These are phyloP conservation scores for Conticribra guillardii DNA, from an alignment of 108 stramenopile genomes.

Conservation along the genomic window DNA sequence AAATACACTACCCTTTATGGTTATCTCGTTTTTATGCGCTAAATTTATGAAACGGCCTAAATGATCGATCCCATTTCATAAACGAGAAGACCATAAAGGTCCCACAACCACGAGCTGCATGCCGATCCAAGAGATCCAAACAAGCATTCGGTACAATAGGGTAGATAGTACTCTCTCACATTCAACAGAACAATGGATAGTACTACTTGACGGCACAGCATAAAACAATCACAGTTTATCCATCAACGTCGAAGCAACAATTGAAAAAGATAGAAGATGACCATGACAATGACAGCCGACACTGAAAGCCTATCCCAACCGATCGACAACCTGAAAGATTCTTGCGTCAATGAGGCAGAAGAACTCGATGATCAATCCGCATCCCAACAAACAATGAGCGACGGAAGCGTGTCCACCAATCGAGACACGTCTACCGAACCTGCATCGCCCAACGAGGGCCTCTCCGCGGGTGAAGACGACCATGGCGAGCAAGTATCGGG, in stretches of 20 bases:
- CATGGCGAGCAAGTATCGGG: not conserved
- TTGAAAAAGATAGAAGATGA: not conserved
- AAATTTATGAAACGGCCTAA: too few relatives aligned
- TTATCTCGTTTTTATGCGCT: too few relatives aligned
- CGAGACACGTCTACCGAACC: constrained; percentile 3
- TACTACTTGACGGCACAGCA: too few relatives aligned
- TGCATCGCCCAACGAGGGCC: not conserved
- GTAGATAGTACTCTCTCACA: too few relatives aligned
- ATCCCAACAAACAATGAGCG: not conserved
- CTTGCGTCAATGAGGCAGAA: too few relatives aligned
- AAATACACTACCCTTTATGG: too few relatives aligned
- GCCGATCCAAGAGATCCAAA: too few relatives aligned
- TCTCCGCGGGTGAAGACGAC: not conserved
- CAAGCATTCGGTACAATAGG: too few relatives aligned
- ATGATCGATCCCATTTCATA: too few relatives aligned
- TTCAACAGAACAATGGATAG: too few relatives aligned
- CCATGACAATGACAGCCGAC: constrained; percentile 9
- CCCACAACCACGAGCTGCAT: too few relatives aligned
- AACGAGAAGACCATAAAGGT: too few relatives aligned
- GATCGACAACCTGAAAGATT: not conserved
- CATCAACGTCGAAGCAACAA: not conserved
- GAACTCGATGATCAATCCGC: constrained; percentile 1
- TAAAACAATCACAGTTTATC: not conserved
- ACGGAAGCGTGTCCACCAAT: not conserved
- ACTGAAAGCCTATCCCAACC: constrained; percentile 1